These are phyloP conservation scores for Leccinum olivaceopallidum DNA, from an alignment of 768 basidiomycete species.

Conservation along the genomic window DNA sequence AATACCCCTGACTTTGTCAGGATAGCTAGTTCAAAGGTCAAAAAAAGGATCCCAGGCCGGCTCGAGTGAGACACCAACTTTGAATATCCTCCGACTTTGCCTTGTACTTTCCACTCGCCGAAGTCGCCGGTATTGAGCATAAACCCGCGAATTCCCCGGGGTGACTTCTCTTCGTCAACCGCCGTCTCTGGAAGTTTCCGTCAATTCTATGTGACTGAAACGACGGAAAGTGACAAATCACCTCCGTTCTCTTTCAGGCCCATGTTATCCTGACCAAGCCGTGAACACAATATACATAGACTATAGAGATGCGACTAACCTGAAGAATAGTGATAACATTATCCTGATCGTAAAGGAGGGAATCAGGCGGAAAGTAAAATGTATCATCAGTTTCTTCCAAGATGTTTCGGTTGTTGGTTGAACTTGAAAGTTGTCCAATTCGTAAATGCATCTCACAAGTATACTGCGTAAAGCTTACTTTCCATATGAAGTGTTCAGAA, in stretches of 20 bases:
- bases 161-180: constrained; percentile 62
- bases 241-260: constrained; percentile 67
- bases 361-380: constrained; percentile 60
- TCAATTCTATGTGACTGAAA: constrained; percentile 4
- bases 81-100: constrained; percentile 71
- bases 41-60: neutral
- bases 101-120: constrained; percentile 69
- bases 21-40: constrained; percentile 49
- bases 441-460: constrained; percentile 1
- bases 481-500: constrained; percentile 72
- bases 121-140: constrained; percentile 63
- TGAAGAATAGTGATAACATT: constrained; percentile 81
- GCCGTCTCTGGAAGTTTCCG: constrained; percentile 32
- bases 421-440: constrained; percentile 34
- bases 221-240: constrained; percentile 19
- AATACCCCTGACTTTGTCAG: constrained; percentile 68
- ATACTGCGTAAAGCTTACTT: constrained; percentile 47
- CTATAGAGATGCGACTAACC: constrained; percentile 38
- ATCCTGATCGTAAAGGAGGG: constrained; percentile 52
- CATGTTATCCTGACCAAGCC: constrained; percentile 65
- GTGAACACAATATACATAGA: neutral
- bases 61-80: constrained; percentile 40
- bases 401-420: constrained; percentile 61
- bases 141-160: constrained; percentile 80
- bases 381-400: constrained; percentile 67